Evolutionary conservation across 2,329 filamentous ascomycete species (phyloP).

Genomic region (Thyridium curvatum): DNA sequence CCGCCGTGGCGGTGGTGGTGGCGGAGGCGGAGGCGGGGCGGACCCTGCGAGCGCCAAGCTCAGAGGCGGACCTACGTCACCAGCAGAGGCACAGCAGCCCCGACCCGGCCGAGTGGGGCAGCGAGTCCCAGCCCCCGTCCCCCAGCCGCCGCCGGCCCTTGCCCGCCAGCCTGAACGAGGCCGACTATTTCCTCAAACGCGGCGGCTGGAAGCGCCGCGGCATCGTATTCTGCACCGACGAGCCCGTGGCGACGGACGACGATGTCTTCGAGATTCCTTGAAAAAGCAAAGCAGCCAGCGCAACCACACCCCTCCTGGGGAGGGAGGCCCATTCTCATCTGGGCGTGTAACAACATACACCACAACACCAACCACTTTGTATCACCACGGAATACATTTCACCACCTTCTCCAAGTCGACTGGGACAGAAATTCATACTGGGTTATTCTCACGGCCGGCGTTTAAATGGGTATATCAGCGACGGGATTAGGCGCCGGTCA

Average conservation of each 20-base stretch:
- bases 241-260: slow-evolving; percentile 13
- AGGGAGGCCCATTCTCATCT: too few relatives aligned
- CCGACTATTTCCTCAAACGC: slow-evolving; percentile 21
- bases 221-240: slow-evolving; percentile 20
- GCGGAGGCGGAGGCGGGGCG: too few relatives aligned
- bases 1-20: slow-evolving; percentile 6
- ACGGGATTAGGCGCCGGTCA: too few relatives aligned
- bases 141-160: slow-evolving; percentile 11
- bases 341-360: too few relatives aligned
- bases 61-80: slow-evolving; percentile 5
- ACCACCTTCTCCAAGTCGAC: too few relatives aligned
- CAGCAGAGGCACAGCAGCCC: not conserved
- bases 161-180: slow-evolving; percentile 9
- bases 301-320: too few relatives aligned
- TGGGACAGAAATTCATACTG: too few relatives aligned
- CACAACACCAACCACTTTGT: too few relatives aligned
- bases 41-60: slow-evolving; percentile 6
- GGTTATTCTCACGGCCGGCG: too few relatives aligned
- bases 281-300: not conserved
- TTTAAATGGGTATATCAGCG: too few relatives aligned
- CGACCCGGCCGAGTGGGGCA: slow-evolving; percentile 3
- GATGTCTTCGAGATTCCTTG: slow-evolving; percentile 15
- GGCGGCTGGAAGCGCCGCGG: slow-evolving; percentile 28
- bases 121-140: slow-evolving; percentile 5
- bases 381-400: too few relatives aligned